Base-by-base conservation (phyloP, 2,329 filamentous ascomycete species). In the Lasiodiplodia theobromae region DNA sequence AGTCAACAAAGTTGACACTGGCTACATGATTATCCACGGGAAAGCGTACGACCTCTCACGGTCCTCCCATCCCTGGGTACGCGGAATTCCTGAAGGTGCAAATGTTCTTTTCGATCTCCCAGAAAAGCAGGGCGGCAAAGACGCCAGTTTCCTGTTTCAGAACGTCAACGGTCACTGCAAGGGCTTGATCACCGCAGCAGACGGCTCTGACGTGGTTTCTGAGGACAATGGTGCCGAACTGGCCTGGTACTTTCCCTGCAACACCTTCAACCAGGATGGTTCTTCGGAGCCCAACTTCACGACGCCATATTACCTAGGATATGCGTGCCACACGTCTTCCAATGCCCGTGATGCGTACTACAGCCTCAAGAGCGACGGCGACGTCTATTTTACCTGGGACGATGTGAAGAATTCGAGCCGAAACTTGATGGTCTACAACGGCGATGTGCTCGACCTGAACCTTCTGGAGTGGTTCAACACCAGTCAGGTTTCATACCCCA, bases 101-200 rank as follows among this genome's bases (percentile, higher is more conserved):
- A 97, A 98, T 75, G 89, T 99, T 28, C 84, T 99, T 16, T 98
- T 89, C 76, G 94, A 97, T 77, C 82, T 97, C n/a, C 86, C 90
- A 0, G 87, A 91, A 73, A 92, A 92, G 76, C 89, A 95, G 74
- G 91, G 90, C 67, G 96, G 94, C n/a, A 87, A 92, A 79, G 96
- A 99, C 77, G 95, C 93, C 69, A 98, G 94, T 77, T 99, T 99
- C 78, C 82, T 99, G 76, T 99, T 99, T 82, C 96, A 99, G 78
- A 97, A 98, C 73, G 96, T 99, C 79, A 99, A 99, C 74, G 96
- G 96, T 58, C 92, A 92, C 71, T 99, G 96, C 86, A 99, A 98
- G 82, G 92, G 87, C 11, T 81, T 98, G 68, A 97, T 99, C 77
- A 97, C 88, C 0, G 80, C 86, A 8, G 88, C 91, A 1, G 77